Percentiles rank a stretch among this genome's conserved stretches.
Evolutionary conservation across 768 basidiomycete species (phyloP).

Genomic region (Kwoniella pini): DNA sequence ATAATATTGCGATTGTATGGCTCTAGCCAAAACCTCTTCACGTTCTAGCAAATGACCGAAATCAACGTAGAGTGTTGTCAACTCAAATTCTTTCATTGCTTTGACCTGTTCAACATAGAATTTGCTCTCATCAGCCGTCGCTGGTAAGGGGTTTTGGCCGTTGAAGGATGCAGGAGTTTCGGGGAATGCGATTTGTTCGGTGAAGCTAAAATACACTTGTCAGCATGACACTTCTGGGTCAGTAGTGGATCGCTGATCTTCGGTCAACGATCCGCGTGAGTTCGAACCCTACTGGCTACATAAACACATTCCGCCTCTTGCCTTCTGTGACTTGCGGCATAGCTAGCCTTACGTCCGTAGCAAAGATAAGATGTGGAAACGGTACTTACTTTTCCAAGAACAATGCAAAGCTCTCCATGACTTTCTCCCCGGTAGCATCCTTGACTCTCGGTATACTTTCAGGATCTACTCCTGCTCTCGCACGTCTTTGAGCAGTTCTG

Average conservation of each 20-base stretch:
- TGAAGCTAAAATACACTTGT: slow-evolving; percentile 64
- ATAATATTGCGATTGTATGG: slow-evolving; percentile 93
- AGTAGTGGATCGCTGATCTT: too few relatives aligned
- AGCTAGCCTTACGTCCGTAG: too few relatives aligned
- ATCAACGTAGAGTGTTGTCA: slow-evolving; percentile 96
- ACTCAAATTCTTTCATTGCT: slow-evolving; percentile 89
- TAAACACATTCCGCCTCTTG: too few relatives aligned
- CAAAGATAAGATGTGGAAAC: too few relatives aligned
- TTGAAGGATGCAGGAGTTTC: slow-evolving; percentile 70
- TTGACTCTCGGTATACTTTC: slow-evolving; percentile 80
- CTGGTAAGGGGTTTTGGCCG: slow-evolving; percentile 24
- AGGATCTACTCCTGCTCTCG: slow-evolving; percentile 27
- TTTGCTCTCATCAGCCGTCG: slow-evolving; percentile 62
- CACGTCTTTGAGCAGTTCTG: slow-evolving; percentile 20
- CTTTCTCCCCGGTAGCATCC: slow-evolving; percentile 93
- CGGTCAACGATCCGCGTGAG: too few relatives aligned
- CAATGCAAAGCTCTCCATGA: slow-evolving; percentile 84
- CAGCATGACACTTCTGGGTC: too few relatives aligned
- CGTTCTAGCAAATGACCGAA: slow-evolving; percentile 83
- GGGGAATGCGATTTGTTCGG: slow-evolving; percentile 75
- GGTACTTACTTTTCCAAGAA: slow-evolving; percentile 83
- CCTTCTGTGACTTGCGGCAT: background rate
- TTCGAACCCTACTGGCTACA: background rate
- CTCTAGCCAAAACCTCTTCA: slow-evolving; percentile 90
- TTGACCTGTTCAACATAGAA: slow-evolving; percentile 92